Evolutionary conservation across 768 basidiomycete genomes (phyloP).

Genomic region (Phanerochaete carnosa): DNA sequence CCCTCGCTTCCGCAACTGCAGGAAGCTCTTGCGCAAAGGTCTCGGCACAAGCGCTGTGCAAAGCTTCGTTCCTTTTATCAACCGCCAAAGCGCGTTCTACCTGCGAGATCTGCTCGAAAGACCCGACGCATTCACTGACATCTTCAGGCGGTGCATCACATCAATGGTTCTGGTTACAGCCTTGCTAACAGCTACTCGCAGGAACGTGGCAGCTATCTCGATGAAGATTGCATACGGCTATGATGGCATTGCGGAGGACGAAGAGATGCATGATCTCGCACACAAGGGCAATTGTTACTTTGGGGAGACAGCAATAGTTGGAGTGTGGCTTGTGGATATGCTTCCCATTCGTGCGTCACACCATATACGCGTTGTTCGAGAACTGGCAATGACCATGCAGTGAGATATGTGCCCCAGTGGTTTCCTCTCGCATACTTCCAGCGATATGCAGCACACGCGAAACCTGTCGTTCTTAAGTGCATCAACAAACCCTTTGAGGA

Average conservation of each 20-base stretch:
- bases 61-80: background rate
- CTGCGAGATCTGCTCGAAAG: background rate
- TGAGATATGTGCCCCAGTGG: constrained; percentile 8
- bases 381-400: background rate
- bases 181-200: background rate
- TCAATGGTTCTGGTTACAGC: background rate
- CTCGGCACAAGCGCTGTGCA: background rate
- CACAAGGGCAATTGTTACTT: background rate
- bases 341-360: background rate
- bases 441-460: background rate
- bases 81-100: background rate
- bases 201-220: background rate
- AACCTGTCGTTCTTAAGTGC: background rate
- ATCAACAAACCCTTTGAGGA: constrained; percentile 3
- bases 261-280: background rate
- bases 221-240: constrained; percentile 1
- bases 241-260: background rate
- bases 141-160: background rate
- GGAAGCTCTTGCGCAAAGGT: background rate
- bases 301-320: background rate
- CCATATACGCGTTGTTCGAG: background rate
- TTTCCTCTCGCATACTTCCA: background rate
- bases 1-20: background rate
- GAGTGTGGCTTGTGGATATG: background rate
- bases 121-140: background rate